phyloP scores from a whole-genome alignment of 2,329 filamentous ascomycete species.

The Xylariaceae sp. region DNA sequence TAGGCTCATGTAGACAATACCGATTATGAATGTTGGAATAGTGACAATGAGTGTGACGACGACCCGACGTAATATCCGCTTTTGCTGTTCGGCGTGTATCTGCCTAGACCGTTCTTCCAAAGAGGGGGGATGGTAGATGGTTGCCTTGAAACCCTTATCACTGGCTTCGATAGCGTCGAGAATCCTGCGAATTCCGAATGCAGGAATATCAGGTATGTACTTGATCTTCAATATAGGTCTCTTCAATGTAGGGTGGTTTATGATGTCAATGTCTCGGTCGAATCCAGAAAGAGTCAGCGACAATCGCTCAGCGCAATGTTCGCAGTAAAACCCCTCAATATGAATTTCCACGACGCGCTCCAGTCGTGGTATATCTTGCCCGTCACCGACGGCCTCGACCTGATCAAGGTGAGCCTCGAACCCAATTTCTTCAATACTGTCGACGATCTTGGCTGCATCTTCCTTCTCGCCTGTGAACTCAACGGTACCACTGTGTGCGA shows the following conservation, averaged over 20 bases:
- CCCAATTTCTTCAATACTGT: constrained; percentile 58
- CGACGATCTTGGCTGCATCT: constrained; percentile 44
- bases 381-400: constrained; percentile 33
- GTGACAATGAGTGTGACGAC: constrained; percentile 64
- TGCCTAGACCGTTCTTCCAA: constrained; percentile 75
- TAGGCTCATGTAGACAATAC: constrained; percentile 87
- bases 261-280: constrained; percentile 46
- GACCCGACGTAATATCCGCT: constrained; percentile 64
- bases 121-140: constrained; percentile 74
- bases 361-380: constrained; percentile 18
- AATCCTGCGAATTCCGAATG: constrained; percentile 72
- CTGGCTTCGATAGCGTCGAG: constrained; percentile 61
- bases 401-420: constrained; percentile 60
- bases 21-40: constrained; percentile 81
- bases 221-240: constrained; percentile 65
- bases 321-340: constrained; percentile 71
- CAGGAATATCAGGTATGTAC: constrained; percentile 65
- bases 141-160: constrained; percentile 62
- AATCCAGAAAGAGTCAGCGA: constrained; percentile 50
- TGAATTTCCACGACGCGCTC: constrained; percentile 59
- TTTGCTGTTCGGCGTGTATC: constrained; percentile 68
- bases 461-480: constrained; percentile 44
- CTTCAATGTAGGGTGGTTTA: constrained; percentile 51
- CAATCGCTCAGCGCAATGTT: constrained; percentile 62
- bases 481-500: constrained; percentile 63